Evolutionary conservation across 2,329 filamentous ascomycete species (phyloP).

Genomic region (Diaporthe ampelina): DNA sequence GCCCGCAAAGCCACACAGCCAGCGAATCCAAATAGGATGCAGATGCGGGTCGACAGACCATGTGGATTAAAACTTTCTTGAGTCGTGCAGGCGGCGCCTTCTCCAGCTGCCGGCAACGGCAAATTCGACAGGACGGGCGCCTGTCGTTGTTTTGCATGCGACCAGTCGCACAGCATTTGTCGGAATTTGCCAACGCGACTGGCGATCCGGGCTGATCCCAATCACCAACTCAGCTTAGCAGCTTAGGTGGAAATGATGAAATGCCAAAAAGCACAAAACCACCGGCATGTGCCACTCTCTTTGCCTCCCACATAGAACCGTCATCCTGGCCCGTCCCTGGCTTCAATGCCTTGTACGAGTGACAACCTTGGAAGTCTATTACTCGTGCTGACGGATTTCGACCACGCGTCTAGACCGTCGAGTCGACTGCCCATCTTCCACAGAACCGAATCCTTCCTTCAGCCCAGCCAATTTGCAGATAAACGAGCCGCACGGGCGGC

Average conservation of each 20-base stretch:
- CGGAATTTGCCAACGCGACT: constrained; percentile 24
- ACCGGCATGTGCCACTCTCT: background rate
- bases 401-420: background rate
- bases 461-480: constrained; percentile 2
- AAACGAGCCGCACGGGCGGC: constrained; percentile 20
- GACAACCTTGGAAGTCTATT: background rate
- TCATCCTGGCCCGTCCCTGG: background rate
- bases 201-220: constrained; percentile 34
- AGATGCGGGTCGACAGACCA: constrained; percentile 11
- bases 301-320: no score
- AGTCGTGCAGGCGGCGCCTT: constrained; percentile 16
- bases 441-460: background rate
- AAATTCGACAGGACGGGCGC: background rate
- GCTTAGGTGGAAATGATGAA: constrained; percentile 26
- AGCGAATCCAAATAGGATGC: constrained; percentile 3
- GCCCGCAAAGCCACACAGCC: background rate
- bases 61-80: background rate
- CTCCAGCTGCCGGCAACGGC: background rate
- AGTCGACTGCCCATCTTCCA: background rate
- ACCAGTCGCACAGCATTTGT: constrained; percentile 15
- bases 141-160: background rate
- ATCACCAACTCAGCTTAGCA: constrained; percentile 7
- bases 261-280: constrained; percentile 16
- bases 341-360: background rate
- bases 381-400: constrained; percentile 6